phyloP scores from a whole-genome alignment of 1,139 yeast species.

The Geotrichum candidum region DNA sequence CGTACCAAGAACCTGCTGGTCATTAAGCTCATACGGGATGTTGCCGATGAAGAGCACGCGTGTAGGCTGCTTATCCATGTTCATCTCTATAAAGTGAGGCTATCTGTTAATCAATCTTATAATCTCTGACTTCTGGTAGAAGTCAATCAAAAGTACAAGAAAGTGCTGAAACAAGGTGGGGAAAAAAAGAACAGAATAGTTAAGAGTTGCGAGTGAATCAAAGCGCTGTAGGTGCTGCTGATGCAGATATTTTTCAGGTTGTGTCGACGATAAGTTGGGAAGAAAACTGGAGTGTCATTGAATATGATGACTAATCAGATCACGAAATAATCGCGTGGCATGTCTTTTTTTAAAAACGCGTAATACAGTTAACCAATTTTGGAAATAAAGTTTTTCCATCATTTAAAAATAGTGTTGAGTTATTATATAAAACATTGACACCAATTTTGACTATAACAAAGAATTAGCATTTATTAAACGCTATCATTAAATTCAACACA shows the following conservation, averaged over 20 bases:
- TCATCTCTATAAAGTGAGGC: neutral
- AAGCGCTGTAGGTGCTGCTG: neutral
- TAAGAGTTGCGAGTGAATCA: neutral
- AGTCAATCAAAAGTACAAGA: neutral
- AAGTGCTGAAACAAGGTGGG: neutral
- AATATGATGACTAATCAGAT: neutral
- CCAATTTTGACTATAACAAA: no score
- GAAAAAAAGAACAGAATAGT: neutral
- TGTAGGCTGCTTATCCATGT: constrained; percentile 33
- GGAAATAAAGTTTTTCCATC: no score
- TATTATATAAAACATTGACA: no score
- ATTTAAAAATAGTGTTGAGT: no score
- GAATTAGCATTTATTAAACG: no score
- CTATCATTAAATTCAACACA: no score
- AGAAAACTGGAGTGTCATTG: neutral
- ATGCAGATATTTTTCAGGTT: neutral
- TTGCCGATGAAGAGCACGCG: constrained; percentile 55
- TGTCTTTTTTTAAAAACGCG: no score
- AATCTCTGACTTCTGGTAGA: neutral
- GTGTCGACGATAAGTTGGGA: neutral
- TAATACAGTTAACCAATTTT: no score
- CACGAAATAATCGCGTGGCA: no score
- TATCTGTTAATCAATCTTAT: neutral
- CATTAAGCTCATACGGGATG: constrained; percentile 74
- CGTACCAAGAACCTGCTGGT: constrained; percentile 78